Percentiles rank a stretch among this genome's conserved stretches.
Conservation (phyloP, 2,329 filamentous ascomycete genomes). For the Botrytis porri region DNA sequence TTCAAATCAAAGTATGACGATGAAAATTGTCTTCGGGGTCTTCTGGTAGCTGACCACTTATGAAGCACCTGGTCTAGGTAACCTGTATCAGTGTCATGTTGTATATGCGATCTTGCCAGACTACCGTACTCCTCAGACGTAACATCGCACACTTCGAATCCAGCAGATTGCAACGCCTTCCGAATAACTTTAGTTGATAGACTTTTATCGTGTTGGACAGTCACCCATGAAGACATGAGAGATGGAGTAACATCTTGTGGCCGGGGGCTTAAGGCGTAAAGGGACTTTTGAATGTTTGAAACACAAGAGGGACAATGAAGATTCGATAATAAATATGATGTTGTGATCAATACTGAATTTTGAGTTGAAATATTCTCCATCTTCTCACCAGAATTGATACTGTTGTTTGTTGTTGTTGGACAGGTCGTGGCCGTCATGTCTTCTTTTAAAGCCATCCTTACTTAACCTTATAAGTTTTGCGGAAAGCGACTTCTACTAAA, state of each 20-base stretch:
- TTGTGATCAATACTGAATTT: slow-evolving; percentile 23
- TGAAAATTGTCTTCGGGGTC: neutral
- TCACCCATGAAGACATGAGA: slow-evolving; percentile 68
- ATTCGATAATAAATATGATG: slow-evolving; percentile 62
- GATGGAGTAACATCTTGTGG: slow-evolving; percentile 63
- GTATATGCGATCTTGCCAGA: slow-evolving; percentile 17
- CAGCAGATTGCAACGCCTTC: slow-evolving; percentile 51
- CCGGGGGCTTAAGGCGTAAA: slow-evolving; percentile 50
- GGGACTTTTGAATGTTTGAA: slow-evolving; percentile 58
- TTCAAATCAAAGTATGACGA: slow-evolving; percentile 28
- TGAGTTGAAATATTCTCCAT: neutral
- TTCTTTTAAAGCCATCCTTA: neutral
- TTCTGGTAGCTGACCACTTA: slow-evolving; percentile 29
- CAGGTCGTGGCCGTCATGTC: neutral
- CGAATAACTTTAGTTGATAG: slow-evolving; percentile 45
- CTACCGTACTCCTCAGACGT: slow-evolving; percentile 22
- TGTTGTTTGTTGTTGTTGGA: neutral
- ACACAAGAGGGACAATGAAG: slow-evolving; percentile 78
- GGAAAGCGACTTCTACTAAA: slow-evolving; percentile 7
- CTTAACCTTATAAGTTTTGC: neutral
- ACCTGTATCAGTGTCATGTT: slow-evolving; percentile 27
- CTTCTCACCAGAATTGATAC: slow-evolving; percentile 12
- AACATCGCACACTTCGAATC: slow-evolving; percentile 53
- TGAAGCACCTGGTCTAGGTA: slow-evolving; percentile 34
- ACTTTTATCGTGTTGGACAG: slow-evolving; percentile 52